Evolutionary conservation across 1,284 basidiomycete species (phyloP).

Genomic region (Rhodofomes roseus): DNA sequence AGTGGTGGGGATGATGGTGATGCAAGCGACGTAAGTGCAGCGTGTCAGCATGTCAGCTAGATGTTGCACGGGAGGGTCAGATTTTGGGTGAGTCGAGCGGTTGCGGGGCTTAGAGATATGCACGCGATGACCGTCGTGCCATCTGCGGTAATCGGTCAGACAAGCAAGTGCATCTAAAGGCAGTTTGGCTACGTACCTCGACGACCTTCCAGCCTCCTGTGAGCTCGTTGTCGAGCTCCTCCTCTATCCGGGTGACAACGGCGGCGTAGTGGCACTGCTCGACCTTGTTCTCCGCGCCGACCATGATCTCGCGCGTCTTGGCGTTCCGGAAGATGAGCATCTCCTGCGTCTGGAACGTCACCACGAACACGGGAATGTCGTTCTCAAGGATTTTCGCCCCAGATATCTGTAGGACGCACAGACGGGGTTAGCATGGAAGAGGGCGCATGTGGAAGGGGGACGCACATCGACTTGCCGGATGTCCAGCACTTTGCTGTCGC

Average conservation of each 20-base stretch:
- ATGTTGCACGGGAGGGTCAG: not conserved
- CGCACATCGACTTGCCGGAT: conserved; percentile 92
- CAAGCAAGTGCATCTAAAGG: not conserved
- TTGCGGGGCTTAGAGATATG: conserved; percentile 31
- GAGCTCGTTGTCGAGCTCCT: conserved; percentile 85
- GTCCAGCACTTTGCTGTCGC: conserved; percentile 90
- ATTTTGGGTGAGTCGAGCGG: not conserved
- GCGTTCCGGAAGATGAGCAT: conserved; percentile 89
- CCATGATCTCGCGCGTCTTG: conserved; percentile 80
- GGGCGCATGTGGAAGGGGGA: conserved; percentile 8
- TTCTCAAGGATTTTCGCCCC: conserved; percentile 89
- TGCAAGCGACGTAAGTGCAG: not conserved
- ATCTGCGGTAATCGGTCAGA: conserved; percentile 25
- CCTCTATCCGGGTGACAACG: conserved; percentile 84
- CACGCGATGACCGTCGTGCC: conserved; percentile 38
- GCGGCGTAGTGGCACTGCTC: conserved; percentile 94
- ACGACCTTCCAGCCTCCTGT: conserved; percentile 99
- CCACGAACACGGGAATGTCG: conserved; percentile 87
- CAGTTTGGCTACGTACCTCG: conserved; percentile 58
- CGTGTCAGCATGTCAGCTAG: conserved; percentile 7
- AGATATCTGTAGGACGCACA: conserved; percentile 46
- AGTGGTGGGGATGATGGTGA: not conserved
- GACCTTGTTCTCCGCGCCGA: conserved; percentile 87
- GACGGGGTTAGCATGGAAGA: not conserved
- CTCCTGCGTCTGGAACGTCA: conserved; percentile 94